Evolutionary conservation across 345 rosid genomes (phyloP).

Genomic region (Cardamine resedifolia): DNA sequence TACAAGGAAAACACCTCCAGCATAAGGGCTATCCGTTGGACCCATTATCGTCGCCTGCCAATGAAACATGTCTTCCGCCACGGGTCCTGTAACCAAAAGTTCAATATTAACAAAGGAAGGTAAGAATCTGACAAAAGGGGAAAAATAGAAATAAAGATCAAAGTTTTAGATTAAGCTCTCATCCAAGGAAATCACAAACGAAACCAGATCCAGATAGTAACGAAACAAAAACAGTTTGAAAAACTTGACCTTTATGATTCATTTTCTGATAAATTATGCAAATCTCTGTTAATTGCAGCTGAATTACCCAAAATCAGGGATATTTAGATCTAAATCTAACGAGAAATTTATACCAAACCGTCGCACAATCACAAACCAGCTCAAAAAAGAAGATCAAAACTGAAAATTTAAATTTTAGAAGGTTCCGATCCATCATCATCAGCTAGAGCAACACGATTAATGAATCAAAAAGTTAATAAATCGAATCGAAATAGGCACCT

Average conservation of each 20-base stretch:
- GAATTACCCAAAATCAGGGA: conserved; percentile 2
- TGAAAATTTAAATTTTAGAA: not conserved
- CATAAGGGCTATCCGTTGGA: conserved; percentile 76
- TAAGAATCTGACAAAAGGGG: not conserved
- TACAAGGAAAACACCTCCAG: conserved; percentile 76
- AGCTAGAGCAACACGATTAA: not conserved
- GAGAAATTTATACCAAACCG: conserved; percentile 8
- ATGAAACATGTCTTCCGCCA: conserved; percentile 85
- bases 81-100: conserved; percentile 54
- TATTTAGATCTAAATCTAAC: conserved; percentile 22
- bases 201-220: conserved; percentile 8
- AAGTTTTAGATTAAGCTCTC: not conserved
- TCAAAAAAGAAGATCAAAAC: conserved; percentile 1
- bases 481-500: conserved; percentile 35
- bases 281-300: conserved; percentile 3
- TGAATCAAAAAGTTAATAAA: not conserved
- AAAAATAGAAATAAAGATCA: not conserved
- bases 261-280: not conserved
- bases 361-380: not conserved
- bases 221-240: conserved; percentile 14
- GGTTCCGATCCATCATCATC: not conserved
- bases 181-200: conserved; percentile 5
- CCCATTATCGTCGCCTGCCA: conserved; percentile 94
- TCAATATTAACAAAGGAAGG: conserved; percentile 8
- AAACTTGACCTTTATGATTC: not conserved